A percentile compares a stretch with the other conserved stretches of the same genome.
Conservation (phyloP, 306 rosid species). For the Cyamopsis tetragonoloba region DNA sequence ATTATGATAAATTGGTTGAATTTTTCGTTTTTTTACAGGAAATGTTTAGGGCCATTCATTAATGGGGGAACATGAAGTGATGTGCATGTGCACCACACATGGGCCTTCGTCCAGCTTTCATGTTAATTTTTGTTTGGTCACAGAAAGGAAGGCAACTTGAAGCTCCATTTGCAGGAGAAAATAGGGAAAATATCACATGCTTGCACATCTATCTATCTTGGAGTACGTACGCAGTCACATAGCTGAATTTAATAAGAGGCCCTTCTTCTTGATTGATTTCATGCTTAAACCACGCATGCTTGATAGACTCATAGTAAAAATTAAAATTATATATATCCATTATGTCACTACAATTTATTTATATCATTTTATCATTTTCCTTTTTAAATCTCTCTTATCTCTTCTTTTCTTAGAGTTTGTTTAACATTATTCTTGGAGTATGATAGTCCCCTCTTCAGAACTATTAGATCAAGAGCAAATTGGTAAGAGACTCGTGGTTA, state of each 20-base stretch:
- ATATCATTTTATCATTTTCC: no score
- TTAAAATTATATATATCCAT: no score
- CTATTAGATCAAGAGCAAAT: no score
- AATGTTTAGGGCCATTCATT: constrained; percentile 10
- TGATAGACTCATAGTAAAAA: no score
- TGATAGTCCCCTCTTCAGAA: no score
- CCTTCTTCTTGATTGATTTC: neutral
- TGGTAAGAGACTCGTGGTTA: no score
- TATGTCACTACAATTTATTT: no score
- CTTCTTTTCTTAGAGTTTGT: no score
- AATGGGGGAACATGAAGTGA: constrained; percentile 30
- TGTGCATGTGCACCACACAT: constrained; percentile 44
- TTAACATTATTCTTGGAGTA: no score
- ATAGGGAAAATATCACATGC: no score
- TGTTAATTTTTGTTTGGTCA: constrained; percentile 22
- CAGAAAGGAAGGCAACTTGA: neutral
- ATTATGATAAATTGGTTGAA: neutral
- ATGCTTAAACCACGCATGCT: neutral
- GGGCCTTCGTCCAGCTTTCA: constrained; percentile 11
- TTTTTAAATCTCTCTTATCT: no score
- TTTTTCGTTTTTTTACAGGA: neutral
- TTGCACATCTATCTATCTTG: neutral
- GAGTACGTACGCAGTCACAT: neutral
- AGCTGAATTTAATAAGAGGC: neutral
- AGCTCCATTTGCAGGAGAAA: neutral